Evolutionary conservation across 2,329 filamentous ascomycete species (phyloP).

Genomic region (Sporothrix euskadiensis): DNA sequence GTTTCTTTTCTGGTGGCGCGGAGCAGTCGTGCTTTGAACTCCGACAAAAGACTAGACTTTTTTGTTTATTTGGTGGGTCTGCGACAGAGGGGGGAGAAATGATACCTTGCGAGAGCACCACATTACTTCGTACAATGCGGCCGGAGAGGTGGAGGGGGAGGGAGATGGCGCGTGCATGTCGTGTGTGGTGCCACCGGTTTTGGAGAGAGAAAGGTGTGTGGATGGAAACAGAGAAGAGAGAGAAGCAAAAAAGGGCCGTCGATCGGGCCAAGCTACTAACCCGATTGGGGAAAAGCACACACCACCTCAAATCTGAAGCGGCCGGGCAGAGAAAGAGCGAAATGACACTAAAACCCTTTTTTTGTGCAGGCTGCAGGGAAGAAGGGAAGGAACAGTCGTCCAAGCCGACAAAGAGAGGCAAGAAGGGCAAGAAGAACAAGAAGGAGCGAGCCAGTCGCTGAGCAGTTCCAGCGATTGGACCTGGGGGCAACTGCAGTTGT

Average conservation of each 20-base stretch:
- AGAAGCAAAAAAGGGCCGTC: neutral
- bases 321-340: slow-evolving; percentile 3
- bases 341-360: neutral
- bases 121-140: neutral
- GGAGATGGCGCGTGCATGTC: neutral
- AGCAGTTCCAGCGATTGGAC: slow-evolving; percentile 6
- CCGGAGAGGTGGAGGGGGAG: neutral
- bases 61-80: neutral
- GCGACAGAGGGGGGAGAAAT: neutral
- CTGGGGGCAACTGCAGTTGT: neutral
- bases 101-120: slow-evolving; percentile 3
- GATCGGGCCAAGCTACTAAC: slow-evolving; percentile 19
- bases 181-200: neutral
- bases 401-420: neutral
- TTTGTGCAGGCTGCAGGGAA: neutral
- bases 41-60: neutral
- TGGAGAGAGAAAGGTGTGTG: neutral
- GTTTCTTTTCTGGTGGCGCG: neutral
- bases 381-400: neutral
- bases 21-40: slow-evolving; percentile 1
- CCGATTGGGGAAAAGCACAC: slow-evolving; percentile 9
- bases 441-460: slow-evolving; percentile 14
- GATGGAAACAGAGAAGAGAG: neutral
- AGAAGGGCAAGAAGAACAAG: neutral
- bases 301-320: neutral